Conservation (phyloP, 2,329 filamentous ascomycete genomes). For the Lasiodiplodia hormozganensis region DNA sequence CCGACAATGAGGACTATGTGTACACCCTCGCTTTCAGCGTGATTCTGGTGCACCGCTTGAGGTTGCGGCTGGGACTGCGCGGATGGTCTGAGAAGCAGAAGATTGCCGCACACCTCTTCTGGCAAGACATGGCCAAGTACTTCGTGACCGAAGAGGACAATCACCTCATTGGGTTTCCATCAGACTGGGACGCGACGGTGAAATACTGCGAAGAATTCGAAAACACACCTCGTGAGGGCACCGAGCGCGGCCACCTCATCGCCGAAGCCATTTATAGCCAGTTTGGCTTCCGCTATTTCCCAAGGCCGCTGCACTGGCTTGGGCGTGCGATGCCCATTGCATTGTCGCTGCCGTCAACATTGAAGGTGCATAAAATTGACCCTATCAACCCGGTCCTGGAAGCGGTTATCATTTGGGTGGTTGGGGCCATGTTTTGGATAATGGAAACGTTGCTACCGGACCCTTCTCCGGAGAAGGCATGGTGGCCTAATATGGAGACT, state of each 20-base stretch:
- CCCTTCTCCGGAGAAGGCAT: constrained; percentile 11
- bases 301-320: background rate
- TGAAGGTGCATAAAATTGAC: background rate
- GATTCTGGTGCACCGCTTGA: background rate
- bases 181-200: background rate
- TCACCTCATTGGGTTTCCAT: background rate
- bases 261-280: constrained; percentile 4
- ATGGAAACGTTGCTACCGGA: constrained; percentile 1
- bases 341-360: background rate
- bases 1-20: constrained; percentile 1
- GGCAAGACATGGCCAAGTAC: background rate
- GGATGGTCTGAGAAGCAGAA: constrained; percentile 1
- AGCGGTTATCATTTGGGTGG: background rate
- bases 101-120: constrained; percentile 8
- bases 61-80: constrained; percentile 1
- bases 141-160: constrained; percentile 1
- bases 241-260: constrained; percentile 6
- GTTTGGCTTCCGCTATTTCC: constrained; percentile 8
- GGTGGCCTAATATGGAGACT: constrained; percentile 2
- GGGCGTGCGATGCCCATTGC: background rate
- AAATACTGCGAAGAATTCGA: constrained; percentile 6
- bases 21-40: constrained; percentile 17
- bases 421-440: background rate
- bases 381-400: background rate
- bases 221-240: constrained; percentile 1